phyloP scores from a whole-genome alignment of 495 filamentous ascomycete species.

The Neurospora discreta region DNA sequence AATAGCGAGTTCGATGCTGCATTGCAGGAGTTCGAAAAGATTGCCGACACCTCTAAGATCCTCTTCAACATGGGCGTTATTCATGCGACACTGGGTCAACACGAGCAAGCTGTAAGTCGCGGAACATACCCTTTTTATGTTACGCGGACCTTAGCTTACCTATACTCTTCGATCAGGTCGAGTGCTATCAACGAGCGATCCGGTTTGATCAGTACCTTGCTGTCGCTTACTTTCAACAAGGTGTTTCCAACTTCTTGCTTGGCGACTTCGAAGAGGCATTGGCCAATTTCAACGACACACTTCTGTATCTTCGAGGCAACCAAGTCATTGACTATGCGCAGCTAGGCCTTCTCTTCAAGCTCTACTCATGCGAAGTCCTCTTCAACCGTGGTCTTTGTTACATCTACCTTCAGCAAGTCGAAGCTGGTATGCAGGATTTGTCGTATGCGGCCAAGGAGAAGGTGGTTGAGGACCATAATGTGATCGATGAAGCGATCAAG shows the following conservation, averaged over 20 bases:
- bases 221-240: conserved; percentile 97
- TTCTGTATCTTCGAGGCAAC: conserved; percentile 91
- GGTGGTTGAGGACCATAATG: conserved; percentile 85
- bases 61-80: conserved; percentile 98
- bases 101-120: conserved; percentile 80
- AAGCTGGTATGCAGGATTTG: conserved; percentile 82
- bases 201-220: conserved; percentile 88
- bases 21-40: conserved; percentile 67
- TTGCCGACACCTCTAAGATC: conserved; percentile 96
- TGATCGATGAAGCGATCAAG: conserved; percentile 91
- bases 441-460: conserved; percentile 92
- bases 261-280: conserved; percentile 96
- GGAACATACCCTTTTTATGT: neutral
- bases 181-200: conserved; percentile 87
- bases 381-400: conserved; percentile 98
- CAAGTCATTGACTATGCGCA: conserved; percentile 98
- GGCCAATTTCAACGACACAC: conserved; percentile 97
- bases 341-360: conserved; percentile 86
- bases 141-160: neutral
- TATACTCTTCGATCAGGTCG: conserved; percentile 47
- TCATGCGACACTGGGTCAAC: conserved; percentile 92
- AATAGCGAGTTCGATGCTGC: conserved; percentile 91
- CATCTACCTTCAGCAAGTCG: conserved; percentile 88
- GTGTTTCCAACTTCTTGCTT: conserved; percentile 94
- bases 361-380: conserved; percentile 94